Base-by-base conservation (phyloP, 169 alveolate genomes). In the Eimeria necatrix region DNA sequence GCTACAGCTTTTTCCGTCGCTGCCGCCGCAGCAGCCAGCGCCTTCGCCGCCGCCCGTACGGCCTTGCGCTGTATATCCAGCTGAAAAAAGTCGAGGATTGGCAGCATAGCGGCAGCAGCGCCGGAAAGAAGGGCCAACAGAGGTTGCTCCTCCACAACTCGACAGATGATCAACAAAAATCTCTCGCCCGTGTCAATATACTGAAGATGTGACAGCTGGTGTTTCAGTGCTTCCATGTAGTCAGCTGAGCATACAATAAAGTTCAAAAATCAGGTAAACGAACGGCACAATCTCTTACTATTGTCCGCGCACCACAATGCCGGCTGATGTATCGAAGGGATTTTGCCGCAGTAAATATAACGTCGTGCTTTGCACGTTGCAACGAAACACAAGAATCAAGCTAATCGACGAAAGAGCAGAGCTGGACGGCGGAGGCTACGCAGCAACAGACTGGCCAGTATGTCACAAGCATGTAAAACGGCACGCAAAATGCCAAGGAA, bases 51-150 rank as follows among this genome's bases (percentile, higher is more conserved):
- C 14, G 94, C 71, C 61, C 83, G 48, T 80, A 90, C 68, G 48
- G 94, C 83, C 64, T 83, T 80, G 73, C 94, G 87, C 81, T 90
- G 94, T 52, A 90, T 81, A 64, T 90, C 94, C 53, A 90, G 80
- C 80, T 80, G 83, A 64, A 90, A 90, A 51, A 90, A 90, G 64
- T 90, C 94, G 0, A 90, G 80, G 49, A 90, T 70, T 0, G 94
- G 61, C 18, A 90, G 94, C 22, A 59, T 12, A 52, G 94, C 87
- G 60, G 81, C 88, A 41, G 83, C 78, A 16, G 80, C 94, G 6
- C 94, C 94, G 49, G 89, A 71, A 41, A 74, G 84, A 41, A 90
- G 56, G 8, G 83, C 32, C 56, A 60, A 56, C 81, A 90, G 26
- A 52, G 94, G 94, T 89, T 90, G 94, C 86, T 90, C 94, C 60